A percentile compares a stretch with the other conserved stretches of the same genome.
Conservation (phyloP, 495 filamentous ascomycete species). For the Hypomontagnella monticulosa region DNA sequence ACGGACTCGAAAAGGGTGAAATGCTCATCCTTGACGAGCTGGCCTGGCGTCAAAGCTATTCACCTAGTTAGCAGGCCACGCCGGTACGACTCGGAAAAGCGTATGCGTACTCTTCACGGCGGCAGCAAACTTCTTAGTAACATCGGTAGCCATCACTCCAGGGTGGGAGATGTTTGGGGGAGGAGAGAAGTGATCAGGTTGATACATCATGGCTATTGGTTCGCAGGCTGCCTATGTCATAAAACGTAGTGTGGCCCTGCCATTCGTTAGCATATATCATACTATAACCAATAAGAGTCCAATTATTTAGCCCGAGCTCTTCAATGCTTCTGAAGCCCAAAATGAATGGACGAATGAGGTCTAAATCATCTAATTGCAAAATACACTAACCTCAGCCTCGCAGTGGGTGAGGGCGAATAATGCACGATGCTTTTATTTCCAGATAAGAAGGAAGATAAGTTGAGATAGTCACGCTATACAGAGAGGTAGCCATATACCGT, state of each 20-base stretch:
- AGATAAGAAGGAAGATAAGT: not conserved
- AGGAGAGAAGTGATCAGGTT: conserved; percentile 28
- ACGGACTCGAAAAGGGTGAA: conserved; percentile 96
- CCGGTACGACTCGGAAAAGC: not conserved
- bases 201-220: conserved; percentile 34
- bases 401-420: not conserved
- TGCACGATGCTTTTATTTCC: not conserved
- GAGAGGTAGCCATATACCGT: not conserved
- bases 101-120: conserved; percentile 69
- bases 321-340: not conserved
- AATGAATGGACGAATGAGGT: not conserved
- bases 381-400: conserved; percentile 4
- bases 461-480: not conserved
- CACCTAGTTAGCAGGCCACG: conserved; percentile 22
- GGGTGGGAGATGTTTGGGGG: conserved; percentile 53
- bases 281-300: not conserved
- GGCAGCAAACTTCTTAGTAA: conserved; percentile 77
- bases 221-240: not conserved
- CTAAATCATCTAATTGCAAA: not conserved
- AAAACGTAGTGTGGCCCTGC: conserved; percentile 1
- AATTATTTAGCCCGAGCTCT: conserved; percentile 3
- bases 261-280: not conserved
- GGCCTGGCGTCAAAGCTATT: conserved; percentile 76
- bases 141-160: conserved; percentile 71
- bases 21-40: conserved; percentile 91